Conservation (phyloP, 305 asterid genomes). For the Fraxinus xanthoxyloides region DNA sequence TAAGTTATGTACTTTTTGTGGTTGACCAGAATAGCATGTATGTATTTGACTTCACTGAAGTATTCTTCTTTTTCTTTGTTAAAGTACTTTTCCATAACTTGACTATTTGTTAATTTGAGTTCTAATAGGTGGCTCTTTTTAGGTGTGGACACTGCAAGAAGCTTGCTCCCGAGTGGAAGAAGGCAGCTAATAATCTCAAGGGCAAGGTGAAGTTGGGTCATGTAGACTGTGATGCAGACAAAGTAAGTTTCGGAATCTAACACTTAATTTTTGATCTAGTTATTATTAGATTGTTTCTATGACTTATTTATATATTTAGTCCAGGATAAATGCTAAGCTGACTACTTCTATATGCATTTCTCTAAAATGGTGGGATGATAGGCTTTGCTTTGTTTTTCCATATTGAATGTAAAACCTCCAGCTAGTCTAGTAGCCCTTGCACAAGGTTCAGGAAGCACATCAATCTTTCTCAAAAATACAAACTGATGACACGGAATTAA, state of each 20-base stretch:
- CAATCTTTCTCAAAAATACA: neutral
- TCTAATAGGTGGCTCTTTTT: conserved; percentile 22
- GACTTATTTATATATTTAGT: conserved; percentile 2
- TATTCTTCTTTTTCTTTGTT: neutral
- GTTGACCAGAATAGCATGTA: neutral
- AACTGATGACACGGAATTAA: neutral
- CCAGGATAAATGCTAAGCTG: conserved; percentile 4
- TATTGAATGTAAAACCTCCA: neutral
- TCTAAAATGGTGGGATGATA: neutral
- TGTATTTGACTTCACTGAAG: neutral
- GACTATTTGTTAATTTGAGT: neutral
- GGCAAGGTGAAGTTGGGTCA: conserved; percentile 98
- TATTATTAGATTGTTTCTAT: neutral
- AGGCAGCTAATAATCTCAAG: conserved; percentile 83
- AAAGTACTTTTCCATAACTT: neutral
- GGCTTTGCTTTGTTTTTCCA: neutral
- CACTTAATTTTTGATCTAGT: neutral
- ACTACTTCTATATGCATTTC: conserved; percentile 9
- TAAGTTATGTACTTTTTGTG: neutral
- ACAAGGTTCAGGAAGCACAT: neutral
- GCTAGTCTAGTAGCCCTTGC: neutral
- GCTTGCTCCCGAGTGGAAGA: conserved; percentile 99
- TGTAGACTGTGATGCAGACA: conserved; percentile 90
- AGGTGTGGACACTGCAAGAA: conserved; percentile 99
- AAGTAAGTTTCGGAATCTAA: conserved; percentile 45